Percentiles rank a stretch among this genome's conserved stretches.
Evolutionary conservation across 441 rosid genomes (phyloP).

Genomic region (Syzygium syzygioides): DNA sequence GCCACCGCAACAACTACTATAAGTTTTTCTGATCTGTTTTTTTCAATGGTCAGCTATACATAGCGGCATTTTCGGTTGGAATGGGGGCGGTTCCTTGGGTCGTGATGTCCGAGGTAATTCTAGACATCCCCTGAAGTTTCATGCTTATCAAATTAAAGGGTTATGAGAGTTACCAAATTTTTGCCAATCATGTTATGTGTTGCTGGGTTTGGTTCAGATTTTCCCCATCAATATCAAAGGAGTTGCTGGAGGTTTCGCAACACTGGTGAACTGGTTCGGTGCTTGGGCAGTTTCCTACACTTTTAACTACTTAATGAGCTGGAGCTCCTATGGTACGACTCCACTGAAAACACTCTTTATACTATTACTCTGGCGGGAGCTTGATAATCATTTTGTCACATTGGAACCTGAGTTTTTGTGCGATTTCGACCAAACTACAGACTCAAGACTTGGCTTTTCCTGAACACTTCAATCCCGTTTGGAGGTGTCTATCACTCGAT

Average conservation of each 20-base stretch:
- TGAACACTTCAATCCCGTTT: neutral
- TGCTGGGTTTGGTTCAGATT: conserved; percentile 39
- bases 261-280: conserved; percentile 85
- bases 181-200: neutral
- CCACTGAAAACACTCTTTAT: neutral
- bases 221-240: conserved; percentile 90
- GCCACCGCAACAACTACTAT: neutral
- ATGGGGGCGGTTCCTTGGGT: conserved; percentile 99
- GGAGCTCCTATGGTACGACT: conserved; percentile 80
- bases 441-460: neutral
- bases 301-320: conserved; percentile 76
- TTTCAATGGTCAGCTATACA: conserved; percentile 46
- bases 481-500: neutral
- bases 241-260: conserved; percentile 82
- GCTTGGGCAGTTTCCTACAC: conserved; percentile 93
- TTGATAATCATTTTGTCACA: no score
- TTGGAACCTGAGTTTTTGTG: neutral
- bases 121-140: neutral
- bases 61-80: conserved; percentile 80
- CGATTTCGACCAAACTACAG: neutral
- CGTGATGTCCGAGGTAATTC: conserved; percentile 85
- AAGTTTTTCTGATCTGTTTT: neutral
- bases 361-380: neutral
- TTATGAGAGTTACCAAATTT: neutral
- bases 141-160: neutral